These are phyloP conservation scores for Gossypium gossypioides DNA, from an alignment of 441 rosid species.

Conservation along the genomic window DNA sequence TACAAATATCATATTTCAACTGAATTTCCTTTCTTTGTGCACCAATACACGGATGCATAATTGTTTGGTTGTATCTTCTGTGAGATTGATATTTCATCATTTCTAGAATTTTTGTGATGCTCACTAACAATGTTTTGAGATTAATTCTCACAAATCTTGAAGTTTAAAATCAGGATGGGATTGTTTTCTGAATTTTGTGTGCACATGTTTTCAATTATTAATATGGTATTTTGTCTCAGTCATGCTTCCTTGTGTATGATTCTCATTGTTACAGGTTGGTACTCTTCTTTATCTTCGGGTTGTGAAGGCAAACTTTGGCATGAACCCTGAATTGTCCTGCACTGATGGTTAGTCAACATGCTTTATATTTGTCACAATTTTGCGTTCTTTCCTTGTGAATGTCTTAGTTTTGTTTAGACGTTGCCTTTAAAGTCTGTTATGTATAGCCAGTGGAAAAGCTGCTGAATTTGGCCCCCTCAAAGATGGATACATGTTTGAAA, in stretches of 20 bases:
- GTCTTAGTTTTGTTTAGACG: not conserved
- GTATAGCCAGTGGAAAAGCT: conserved; percentile 70
- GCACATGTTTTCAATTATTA: not conserved
- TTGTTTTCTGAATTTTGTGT: not conserved
- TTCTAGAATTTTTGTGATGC: not conserved
- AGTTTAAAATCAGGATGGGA: not conserved
- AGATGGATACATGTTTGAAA: conserved; percentile 82
- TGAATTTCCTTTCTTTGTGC: not conserved
- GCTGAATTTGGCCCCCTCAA: conserved; percentile 68
- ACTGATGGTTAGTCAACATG: conserved; percentile 47
- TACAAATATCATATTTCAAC: not conserved
- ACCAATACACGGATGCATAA: not conserved
- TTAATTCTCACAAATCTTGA: not conserved
- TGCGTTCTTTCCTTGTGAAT: not conserved
- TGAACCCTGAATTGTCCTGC: conserved; percentile 68
- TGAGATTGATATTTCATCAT: not conserved
- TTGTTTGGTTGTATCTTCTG: not conserved
- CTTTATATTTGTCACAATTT: not conserved
- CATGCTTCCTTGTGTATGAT: not conserved
- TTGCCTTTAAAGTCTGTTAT: conserved; percentile 11
- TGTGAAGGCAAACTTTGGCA: conserved; percentile 72
- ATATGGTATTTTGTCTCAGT: not conserved
- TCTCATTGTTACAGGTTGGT: conserved; percentile 44
- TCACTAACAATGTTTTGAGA: not conserved
- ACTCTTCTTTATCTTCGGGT: conserved; percentile 63